Evolutionary conservation across 2,329 filamentous ascomycete genomes (phyloP).

Genomic region (Didymella lethalis): DNA sequence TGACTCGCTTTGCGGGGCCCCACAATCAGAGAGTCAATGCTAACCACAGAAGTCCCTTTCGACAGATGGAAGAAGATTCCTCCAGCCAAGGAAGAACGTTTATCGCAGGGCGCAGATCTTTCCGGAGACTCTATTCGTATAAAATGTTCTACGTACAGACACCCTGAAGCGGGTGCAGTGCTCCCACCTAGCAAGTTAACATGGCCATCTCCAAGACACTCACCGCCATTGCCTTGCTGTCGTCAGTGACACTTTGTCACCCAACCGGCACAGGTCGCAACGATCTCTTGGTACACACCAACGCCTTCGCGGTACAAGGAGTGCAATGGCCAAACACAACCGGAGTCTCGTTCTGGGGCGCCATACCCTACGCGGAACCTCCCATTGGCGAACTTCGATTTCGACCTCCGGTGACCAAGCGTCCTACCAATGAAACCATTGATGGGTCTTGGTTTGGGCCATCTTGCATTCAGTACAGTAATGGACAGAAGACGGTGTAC

Average conservation of each 20-base stretch:
- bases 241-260: neutral
- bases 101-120: constrained; percentile 6
- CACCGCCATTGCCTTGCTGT: neutral
- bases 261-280: constrained; percentile 3
- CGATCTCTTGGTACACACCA: constrained; percentile 21
- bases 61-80: constrained; percentile 14
- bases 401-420: neutral
- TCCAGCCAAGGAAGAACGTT: constrained; percentile 17
- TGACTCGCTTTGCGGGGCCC: constrained; percentile 25
- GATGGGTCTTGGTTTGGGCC: neutral
- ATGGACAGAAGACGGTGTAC: neutral
- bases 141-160: neutral
- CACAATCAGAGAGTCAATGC: constrained; percentile 5
- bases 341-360: neutral
- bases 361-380: neutral
- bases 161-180: neutral
- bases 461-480: neutral
- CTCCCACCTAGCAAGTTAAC: neutral
- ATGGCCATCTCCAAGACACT: neutral
- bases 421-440: neutral
- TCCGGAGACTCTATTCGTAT: neutral
- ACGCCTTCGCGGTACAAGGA: neutral
- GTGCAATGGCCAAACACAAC: neutral
- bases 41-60: constrained; percentile 8
- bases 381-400: neutral